Base-by-base conservation (phyloP, 192 early-diverging fungal species). In the Mortierella alpina region DNA sequence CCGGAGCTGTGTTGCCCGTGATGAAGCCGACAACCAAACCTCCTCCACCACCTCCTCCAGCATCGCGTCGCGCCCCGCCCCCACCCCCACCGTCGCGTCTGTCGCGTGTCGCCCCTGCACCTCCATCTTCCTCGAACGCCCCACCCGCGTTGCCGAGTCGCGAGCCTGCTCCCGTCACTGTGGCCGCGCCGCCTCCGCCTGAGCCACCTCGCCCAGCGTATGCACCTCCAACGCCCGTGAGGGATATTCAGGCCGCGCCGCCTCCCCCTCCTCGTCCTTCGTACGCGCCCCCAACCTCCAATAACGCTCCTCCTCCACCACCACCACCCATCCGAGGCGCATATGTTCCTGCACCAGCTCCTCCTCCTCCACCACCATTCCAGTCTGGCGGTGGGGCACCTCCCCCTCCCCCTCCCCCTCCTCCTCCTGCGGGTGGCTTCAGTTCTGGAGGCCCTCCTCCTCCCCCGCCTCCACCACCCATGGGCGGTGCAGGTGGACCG, bases 341-440 rank as follows among this genome's bases (percentile, higher is more conserved):
- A 2, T 64, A 54, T 58, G 71, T 68, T 47, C 73, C 73, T 5
- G 73, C 73, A 22, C 65, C 54, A 12, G 42, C 70, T 1, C 59
- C 53, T 4, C 58, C 73, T 7, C 64, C 64, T 4, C 64, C 73
- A 18, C 83, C 83, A 18, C 83, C 83, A 52, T 75, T 73, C 61
- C 53, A 63, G 12, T 50, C 53, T 5, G 55, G 60, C 11, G 62
- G 56, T 15, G 50, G 56, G 15, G 54, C 54, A n/a, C n/a, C n/a
- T n/a, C n/a, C 40, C 18, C 78, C 52, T 39, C 65, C 82, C 51
- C 80, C 84, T 11, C 85, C 85, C 10, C 85, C 85, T 23, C 80
- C 84, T 14, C 87, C 85, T 47, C 85, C 84, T 22, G 65, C 73
- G 31, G 66, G 68, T 14, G 63, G 75, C 73, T 67, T 63, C 63